Conservation (phyloP, 208 protist species). For the Eutreptiella sp. region DNA sequence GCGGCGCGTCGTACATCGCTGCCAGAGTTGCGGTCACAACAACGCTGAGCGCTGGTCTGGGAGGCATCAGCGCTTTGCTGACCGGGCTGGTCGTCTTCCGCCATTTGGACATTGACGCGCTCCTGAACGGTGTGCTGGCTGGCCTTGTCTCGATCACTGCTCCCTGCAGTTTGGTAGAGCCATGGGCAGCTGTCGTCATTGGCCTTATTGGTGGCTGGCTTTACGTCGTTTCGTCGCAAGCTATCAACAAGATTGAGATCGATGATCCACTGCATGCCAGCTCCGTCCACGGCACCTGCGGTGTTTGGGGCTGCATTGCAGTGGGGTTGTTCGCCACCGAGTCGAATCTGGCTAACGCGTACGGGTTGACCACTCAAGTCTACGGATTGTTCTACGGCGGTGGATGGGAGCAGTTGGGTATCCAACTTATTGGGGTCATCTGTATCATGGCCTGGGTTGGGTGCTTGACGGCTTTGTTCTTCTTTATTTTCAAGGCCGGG, state of each 20-base stretch:
- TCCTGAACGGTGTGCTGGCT: neutral
- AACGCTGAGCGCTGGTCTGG: neutral
- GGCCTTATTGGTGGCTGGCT: neutral
- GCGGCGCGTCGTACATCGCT: neutral
- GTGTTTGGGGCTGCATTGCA: slow-evolving; percentile 27
- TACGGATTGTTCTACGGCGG: slow-evolving; percentile 28
- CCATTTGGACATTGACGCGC: neutral
- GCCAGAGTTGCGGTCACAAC: neutral
- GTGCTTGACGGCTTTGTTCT: slow-evolving; percentile 7
- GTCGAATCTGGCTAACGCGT: slow-evolving; percentile 9
- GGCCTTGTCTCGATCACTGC: slow-evolving; percentile 8
- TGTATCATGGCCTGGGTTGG: slow-evolving; percentile 19
- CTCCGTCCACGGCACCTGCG: slow-evolving; percentile 14
- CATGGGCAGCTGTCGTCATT: neutral
- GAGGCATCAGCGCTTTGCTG: neutral
- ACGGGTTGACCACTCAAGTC: neutral
- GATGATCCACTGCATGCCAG: slow-evolving; percentile 29
- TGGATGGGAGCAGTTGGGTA: slow-evolving; percentile 30
- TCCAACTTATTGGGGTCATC: slow-evolving; percentile 22
- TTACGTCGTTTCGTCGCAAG: slow-evolving; percentile 11
- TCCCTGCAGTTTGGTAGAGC: neutral
- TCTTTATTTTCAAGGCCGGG: no score
- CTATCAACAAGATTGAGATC: slow-evolving; percentile 15
- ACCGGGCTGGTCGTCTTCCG: neutral
- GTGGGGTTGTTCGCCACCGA: slow-evolving; percentile 29